phyloP scores from a whole-genome alignment of 176 grass and related monocot species.

The bread wheat (Triticum aestivum) region DNA sequence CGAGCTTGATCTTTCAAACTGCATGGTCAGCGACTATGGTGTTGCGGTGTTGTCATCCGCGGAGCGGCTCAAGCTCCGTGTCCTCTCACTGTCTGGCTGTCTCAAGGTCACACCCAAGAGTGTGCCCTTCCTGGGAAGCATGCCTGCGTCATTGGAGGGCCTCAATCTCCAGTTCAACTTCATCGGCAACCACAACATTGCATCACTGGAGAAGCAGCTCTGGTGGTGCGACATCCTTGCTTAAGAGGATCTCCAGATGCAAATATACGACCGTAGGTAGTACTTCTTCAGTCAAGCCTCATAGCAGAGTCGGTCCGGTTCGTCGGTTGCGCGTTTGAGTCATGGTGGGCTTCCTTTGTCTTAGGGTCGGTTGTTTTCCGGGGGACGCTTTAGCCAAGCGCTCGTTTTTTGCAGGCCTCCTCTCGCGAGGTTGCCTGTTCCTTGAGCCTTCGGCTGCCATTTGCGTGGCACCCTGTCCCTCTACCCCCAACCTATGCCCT shows the following conservation, averaged over 20 bases:
- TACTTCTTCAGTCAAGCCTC: conserved; percentile 29
- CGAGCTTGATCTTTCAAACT: conserved; percentile 86
- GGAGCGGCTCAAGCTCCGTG: conserved; percentile 59
- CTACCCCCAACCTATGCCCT: conserved; percentile 49
- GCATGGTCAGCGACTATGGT: conserved; percentile 81
- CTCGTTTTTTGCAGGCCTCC: conserved; percentile 66
- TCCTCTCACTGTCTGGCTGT: conserved; percentile 79
- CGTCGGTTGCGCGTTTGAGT: conserved; percentile 46
- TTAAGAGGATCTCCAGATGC: conserved; percentile 64
- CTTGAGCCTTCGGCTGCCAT: conserved; percentile 51
- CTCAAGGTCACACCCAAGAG: conserved; percentile 81
- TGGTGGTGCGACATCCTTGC: conserved; percentile 89
- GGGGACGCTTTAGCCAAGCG: conserved; percentile 40
- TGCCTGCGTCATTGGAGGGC: conserved; percentile 65
- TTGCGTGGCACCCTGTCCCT: conserved; percentile 37
- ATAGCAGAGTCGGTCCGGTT: conserved; percentile 33
- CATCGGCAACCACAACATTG: conserved; percentile 63
- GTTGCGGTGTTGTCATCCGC: conserved; percentile 66
- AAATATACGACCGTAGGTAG: conserved; percentile 44
- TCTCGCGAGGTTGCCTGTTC: conserved; percentile 50
- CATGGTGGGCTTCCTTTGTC: conserved; percentile 57
- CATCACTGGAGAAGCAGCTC: conserved; percentile 73
- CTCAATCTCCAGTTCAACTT: conserved; percentile 85
- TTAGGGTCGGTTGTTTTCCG: conserved; percentile 52
- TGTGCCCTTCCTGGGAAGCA: conserved; percentile 68